Evolutionary conservation across 768 basidiomycete genomes (phyloP), one percentile per base, ranked within the genome.

Genomic region (Phanerochaete carnosa): DNA sequence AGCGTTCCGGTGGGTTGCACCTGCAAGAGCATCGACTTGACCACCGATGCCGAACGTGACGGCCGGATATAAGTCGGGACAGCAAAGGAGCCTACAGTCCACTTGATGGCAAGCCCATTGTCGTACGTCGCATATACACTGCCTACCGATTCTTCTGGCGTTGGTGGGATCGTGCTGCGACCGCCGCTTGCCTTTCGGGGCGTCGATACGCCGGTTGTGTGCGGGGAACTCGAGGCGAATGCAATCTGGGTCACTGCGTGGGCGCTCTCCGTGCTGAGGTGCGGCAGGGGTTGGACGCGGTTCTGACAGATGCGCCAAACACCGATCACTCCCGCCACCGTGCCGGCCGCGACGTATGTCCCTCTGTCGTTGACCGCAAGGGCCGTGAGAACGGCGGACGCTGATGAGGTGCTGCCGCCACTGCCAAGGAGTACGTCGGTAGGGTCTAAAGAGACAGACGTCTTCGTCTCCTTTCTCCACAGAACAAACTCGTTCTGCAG

Each of bases 401-500:
- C 66, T 32, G 76, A 79, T 1, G 81, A 83, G 3, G 80, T 77
- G 68, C 77, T 81, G 22, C 81, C 61, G 45, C 75, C 65, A 71
- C 73, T 47, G 9, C 80, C 75, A 47, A 84, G 70, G n/a, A 88
- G 73, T 22, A 83, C 69, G 35, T 82, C 79, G 13, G 77, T 74
- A 6, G 81, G 80, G 65, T 87, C 83, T 62, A 91, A 77, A 8
- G 73, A 64, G 13, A 79, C 62, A 59, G 81, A 75, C 9, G 73
- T 67, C 43, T 77, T 71, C 23, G 71, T 72, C 9, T 79, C 79
- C 56, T 76, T 74, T 37, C 80, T 78, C 91, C 90, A 93, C 9
- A 93, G 75, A 55, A 79, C 79, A 43, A 95, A 76, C 69, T 93
- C 89, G 68, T 92, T 92, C 66, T 89, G 86, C 55, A 93, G 69